Percentiles rank a stretch among this genome's conserved stretches.
phyloP scores from a whole-genome alignment of 805 yeast genomes.

The Kregervanrija pseudodelftensis region DNA sequence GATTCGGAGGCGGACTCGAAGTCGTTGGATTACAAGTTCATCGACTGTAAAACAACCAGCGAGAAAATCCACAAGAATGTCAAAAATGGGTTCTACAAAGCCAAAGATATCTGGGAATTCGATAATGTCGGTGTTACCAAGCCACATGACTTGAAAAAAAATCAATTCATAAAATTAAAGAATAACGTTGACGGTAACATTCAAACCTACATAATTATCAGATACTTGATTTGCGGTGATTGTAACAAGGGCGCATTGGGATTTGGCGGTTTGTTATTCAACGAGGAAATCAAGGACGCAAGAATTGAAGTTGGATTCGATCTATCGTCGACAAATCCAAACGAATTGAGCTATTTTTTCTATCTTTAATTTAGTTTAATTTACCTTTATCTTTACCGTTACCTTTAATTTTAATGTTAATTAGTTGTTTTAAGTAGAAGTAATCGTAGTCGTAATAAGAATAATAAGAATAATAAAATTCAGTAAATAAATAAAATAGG shows the following conservation, averaged over 20 bases:
- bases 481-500: background rate
- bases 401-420: no score
- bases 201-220: constrained; percentile 31
- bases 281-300: constrained; percentile 12
- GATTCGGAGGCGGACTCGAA: background rate
- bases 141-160: constrained; percentile 11
- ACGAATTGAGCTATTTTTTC: constrained; percentile 11
- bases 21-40: constrained; percentile 6
- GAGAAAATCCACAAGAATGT: background rate
- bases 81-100: constrained; percentile 27
- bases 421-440: background rate
- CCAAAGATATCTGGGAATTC: constrained; percentile 68
- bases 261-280: constrained; percentile 39
- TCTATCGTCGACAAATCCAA: constrained; percentile 7
- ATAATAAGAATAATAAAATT: background rate
- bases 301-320: constrained; percentile 7
- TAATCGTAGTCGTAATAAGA: background rate
- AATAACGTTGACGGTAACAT: constrained; percentile 14
- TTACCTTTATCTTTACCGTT: no score
- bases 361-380: constrained; percentile 5
- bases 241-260: constrained; percentile 79
- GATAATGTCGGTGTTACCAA: constrained; percentile 73
- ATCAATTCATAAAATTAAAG: constrained; percentile 6
- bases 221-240: constrained; percentile 63
- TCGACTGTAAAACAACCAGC: constrained; percentile 2